Evolutionary conservation across 2,329 filamentous ascomycete genomes (phyloP).

Genomic region (Neoarthrinium moseri): DNA sequence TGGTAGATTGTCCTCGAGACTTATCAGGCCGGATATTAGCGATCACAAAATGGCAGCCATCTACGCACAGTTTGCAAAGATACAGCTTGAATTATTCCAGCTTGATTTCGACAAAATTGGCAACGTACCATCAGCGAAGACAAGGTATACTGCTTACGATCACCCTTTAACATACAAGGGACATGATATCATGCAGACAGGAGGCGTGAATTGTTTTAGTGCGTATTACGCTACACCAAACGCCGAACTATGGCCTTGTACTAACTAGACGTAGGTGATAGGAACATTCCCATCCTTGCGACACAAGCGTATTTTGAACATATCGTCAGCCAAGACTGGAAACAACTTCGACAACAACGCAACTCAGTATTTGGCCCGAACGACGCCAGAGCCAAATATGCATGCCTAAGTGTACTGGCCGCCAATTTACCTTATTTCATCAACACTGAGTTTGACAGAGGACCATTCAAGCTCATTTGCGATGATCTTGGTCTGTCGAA

Average conservation of each 20-base stretch:
- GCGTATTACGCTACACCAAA: too few relatives aligned
- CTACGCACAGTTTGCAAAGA: neutral
- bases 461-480: conserved; percentile 34
- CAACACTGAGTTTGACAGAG: conserved; percentile 14
- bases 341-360: conserved; percentile 2
- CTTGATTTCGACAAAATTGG: too few relatives aligned
- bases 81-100: neutral
- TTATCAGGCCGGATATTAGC: neutral
- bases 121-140: too few relatives aligned
- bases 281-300: too few relatives aligned
- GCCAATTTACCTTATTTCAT: neutral
- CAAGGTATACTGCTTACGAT: too few relatives aligned
- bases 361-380: neutral
- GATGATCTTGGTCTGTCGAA: conserved; percentile 34
- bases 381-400: conserved; percentile 2
- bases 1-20: neutral
- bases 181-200: too few relatives aligned
- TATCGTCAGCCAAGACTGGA: neutral
- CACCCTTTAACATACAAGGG: too few relatives aligned
- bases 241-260: too few relatives aligned
- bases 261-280: too few relatives aligned
- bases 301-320: conserved; percentile 3
- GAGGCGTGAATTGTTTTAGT: too few relatives aligned
- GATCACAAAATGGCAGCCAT: neutral
- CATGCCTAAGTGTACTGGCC: neutral